A percentile compares a stretch with the other conserved stretches of the same genome.
Conservation (phyloP, 345 rosid genomes). For the Mercurialis annua region DNA sequence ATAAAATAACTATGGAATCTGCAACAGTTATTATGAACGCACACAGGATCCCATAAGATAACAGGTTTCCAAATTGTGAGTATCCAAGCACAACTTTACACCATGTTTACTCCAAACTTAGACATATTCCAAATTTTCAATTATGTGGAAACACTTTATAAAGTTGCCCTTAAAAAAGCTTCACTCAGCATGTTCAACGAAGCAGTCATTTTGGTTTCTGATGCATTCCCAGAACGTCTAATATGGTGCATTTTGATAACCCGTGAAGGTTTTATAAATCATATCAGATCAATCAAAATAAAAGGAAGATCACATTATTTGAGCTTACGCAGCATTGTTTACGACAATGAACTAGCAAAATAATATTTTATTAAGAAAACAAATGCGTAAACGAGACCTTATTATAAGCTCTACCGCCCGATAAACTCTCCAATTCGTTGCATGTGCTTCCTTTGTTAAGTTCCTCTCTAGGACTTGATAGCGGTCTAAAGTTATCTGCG, state of each 20-base stretch:
- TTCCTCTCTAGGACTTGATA: constrained; percentile 26
- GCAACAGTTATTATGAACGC: not conserved
- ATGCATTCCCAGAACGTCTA: not conserved
- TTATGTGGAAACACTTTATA: not conserved
- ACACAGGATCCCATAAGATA: not conserved
- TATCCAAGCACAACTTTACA: constrained; percentile 1
- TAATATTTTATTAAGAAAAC: not conserved
- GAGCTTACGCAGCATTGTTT: not conserved
- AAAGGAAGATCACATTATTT: not conserved
- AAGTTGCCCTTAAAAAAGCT: not conserved
- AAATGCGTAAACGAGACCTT: constrained; percentile 33
- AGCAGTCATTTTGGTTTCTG: not conserved
- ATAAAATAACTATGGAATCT: not conserved
- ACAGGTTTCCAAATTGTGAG: not conserved
- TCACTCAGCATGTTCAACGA: not conserved
- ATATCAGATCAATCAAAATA: not conserved
- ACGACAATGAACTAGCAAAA: not conserved
- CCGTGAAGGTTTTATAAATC: not conserved
- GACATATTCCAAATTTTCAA: not conserved
- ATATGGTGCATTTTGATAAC: not conserved
- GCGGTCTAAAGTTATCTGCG: constrained; percentile 34
- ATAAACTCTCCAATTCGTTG: constrained; percentile 18
- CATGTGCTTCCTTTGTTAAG: constrained; percentile 18
- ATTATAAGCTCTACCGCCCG: constrained; percentile 25
- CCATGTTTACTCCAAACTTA: not conserved